phyloP scores from a whole-genome alignment of 2,329 filamentous ascomycete species.

The Cercospora zeae-maydis region DNA sequence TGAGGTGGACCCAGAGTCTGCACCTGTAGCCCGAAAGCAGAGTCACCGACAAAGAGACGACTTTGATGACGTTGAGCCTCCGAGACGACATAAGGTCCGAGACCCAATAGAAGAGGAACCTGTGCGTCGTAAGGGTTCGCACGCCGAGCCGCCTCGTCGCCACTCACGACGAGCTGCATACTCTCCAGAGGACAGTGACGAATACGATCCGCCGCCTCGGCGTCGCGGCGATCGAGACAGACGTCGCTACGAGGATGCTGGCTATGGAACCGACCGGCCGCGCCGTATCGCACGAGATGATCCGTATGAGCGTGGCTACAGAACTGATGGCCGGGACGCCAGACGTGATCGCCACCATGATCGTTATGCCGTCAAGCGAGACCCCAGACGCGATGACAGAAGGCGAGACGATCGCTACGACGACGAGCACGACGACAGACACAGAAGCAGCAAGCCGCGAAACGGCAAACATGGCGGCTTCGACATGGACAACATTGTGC shows the following conservation, averaged over 20 bases:
- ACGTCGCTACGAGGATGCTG: constrained; percentile 25
- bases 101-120: constrained; percentile 17
- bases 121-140: constrained; percentile 21
- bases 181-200: constrained; percentile 21
- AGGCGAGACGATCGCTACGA: constrained; percentile 13
- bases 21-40: constrained; percentile 9
- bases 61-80: constrained; percentile 14
- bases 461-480: constrained; percentile 13
- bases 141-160: constrained; percentile 20
- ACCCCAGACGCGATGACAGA: constrained; percentile 18
- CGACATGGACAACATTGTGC: constrained; percentile 26
- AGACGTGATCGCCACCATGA: constrained; percentile 25
- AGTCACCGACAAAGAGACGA: constrained; percentile 14
- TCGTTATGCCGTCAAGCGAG: constrained; percentile 22
- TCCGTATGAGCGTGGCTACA: constrained; percentile 29
- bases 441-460: constrained; percentile 15
- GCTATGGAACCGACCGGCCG: constrained; percentile 32
- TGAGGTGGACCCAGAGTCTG: constrained; percentile 14
- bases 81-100: constrained; percentile 15
- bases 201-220: constrained; percentile 21
- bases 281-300: constrained; percentile 27
- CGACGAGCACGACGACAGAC: constrained; percentile 19
- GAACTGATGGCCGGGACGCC: constrained; percentile 31
- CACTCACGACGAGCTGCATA: constrained; percentile 12
- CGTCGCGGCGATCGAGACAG: constrained; percentile 19